Evolutionary conservation across 139 green algal genomes (phyloP).

Genomic region (Pseudopediastrum boryanum): DNA sequence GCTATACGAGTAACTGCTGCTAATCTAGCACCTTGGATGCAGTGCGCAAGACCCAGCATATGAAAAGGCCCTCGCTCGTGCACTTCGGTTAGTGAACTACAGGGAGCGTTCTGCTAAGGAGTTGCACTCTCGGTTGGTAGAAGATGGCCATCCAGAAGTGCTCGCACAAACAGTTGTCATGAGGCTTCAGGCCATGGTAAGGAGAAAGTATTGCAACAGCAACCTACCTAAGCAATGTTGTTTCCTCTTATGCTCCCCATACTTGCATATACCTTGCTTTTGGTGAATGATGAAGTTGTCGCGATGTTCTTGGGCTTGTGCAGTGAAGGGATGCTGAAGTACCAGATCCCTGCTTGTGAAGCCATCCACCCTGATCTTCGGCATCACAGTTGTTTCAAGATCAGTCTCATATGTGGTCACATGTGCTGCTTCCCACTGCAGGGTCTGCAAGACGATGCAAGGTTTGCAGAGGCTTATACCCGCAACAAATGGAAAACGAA

Average conservation of each 20-base stretch:
- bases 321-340: no score
- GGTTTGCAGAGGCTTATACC: constrained; percentile 36
- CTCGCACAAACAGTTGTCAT: no score
- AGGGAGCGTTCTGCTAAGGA: constrained; percentile 28
- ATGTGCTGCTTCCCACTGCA: background rate
- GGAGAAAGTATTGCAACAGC: no score
- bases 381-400: background rate
- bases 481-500: constrained; percentile 26
- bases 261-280: no score
- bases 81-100: constrained; percentile 30
- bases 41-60: background rate
- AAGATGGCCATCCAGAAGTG: constrained; percentile 24
- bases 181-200: no score
- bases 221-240: no score
- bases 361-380: background rate
- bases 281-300: no score
- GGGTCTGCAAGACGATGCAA: constrained; percentile 36
- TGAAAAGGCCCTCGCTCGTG: constrained; percentile 8
- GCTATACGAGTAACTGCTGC: no score
- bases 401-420: no score
- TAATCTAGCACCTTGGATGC: no score
- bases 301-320: no score
- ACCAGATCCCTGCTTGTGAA: background rate
- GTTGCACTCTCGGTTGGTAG: constrained; percentile 32
- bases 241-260: no score